Conservation (phyloP, 2,329 filamentous ascomycete species). For the Xylaria sp. region DNA sequence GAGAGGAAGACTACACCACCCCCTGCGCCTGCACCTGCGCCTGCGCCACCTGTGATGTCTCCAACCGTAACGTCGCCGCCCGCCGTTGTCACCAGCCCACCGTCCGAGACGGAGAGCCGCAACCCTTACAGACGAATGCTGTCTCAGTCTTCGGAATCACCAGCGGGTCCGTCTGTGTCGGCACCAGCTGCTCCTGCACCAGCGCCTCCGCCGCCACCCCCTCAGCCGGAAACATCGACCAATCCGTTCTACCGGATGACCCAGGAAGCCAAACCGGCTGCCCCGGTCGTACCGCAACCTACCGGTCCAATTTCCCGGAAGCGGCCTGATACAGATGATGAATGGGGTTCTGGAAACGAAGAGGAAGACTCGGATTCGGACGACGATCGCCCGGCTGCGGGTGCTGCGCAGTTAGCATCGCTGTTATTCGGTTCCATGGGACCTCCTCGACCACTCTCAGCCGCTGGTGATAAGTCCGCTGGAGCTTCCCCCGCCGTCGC, state of each 20-base stretch:
- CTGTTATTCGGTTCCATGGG: constrained; percentile 98
- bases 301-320: constrained; percentile 57
- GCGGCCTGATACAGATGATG: constrained; percentile 61
- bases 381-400: constrained; percentile 77
- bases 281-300: constrained; percentile 46
- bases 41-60: constrained; percentile 51
- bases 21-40: constrained; percentile 50
- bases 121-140: constrained; percentile 96
- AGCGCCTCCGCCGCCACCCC: constrained; percentile 40
- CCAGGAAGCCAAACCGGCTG: constrained; percentile 57
- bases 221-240: constrained; percentile 68
- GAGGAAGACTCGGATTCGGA: constrained; percentile 71
- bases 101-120: constrained; percentile 75
- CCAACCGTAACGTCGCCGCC: constrained; percentile 47
- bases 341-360: constrained; percentile 80
- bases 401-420: constrained; percentile 88
- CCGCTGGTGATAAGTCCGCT: constrained; percentile 70
- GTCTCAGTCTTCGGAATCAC: constrained; percentile 65
- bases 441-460: constrained; percentile 84
- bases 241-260: constrained; percentile 94
- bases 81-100: constrained; percentile 55
- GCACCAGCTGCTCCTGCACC: constrained; percentile 44
- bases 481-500: constrained; percentile 44
- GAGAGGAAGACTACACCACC: constrained; percentile 57
- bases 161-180: constrained; percentile 46